phyloP scores from a whole-genome alignment of 306 rosid genomes.

The Leucaena leucocephala region DNA sequence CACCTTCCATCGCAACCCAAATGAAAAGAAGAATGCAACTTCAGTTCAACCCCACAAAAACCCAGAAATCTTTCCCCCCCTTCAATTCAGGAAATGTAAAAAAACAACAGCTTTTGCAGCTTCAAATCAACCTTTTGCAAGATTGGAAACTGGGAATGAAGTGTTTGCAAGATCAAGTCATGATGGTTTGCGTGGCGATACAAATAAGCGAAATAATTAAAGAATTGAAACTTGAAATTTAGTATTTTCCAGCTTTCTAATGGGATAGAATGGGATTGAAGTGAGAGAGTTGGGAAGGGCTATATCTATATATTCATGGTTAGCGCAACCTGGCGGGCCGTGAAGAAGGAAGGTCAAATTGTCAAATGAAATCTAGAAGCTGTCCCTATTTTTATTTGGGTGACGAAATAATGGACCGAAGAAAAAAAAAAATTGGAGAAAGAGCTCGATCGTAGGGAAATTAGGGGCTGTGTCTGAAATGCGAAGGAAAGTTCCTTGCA shows the following conservation, averaged over 20 bases:
- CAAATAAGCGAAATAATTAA: constrained; percentile 20
- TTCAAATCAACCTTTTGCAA: background rate
- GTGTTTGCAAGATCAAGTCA: background rate
- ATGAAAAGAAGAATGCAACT: constrained; percentile 1
- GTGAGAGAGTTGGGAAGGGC: background rate
- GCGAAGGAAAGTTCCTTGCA: background rate
- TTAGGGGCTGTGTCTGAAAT: background rate
- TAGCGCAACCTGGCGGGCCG: background rate
- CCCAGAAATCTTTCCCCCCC: background rate
- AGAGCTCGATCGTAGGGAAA: background rate
- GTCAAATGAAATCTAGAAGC: background rate
- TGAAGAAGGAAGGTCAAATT: background rate
- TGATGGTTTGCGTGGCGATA: background rate
- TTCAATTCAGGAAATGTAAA: background rate
- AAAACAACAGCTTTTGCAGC: background rate
- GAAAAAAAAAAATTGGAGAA: background rate
- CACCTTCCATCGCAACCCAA: constrained; percentile 48
- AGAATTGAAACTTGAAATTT: background rate
- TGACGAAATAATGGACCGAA: background rate
- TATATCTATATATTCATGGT: background rate
- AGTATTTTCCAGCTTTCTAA: background rate
- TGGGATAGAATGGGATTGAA: background rate
- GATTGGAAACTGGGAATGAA: too few species aligned
- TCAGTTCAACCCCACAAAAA: background rate
- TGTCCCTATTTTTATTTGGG: background rate